Evolutionary conservation across 2,329 filamentous ascomycete species (phyloP), one percentile per base, ranked within the genome.

Genomic region (Calcarisporium arbuscula): DNA sequence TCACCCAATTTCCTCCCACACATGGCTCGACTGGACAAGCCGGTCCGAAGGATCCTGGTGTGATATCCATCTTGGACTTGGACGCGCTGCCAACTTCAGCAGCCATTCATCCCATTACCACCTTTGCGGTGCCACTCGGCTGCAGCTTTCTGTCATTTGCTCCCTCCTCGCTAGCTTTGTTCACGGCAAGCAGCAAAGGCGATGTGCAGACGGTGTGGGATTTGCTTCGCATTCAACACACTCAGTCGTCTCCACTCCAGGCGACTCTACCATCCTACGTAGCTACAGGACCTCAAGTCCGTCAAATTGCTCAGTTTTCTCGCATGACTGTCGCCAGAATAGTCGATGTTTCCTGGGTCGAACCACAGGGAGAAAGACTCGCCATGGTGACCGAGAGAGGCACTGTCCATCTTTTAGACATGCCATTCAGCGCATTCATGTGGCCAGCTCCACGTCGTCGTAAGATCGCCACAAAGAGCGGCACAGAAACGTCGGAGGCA

Each of bases 331-430:
- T 90, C 31, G 87, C 92, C 4, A 84, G 85, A 35, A 86, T 96
- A 36, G 76, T 95, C 16, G 90, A 95, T 51, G 85, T 95, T 27
- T 78, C 80, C 4, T 98, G 92, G 92, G 82, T 83, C 2, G 74
- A 77, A 35, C 85, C 85, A 4, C 80, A 81, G 36, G 86, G 85
- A 16, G 85, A 94, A 53, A 81, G 85, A 39, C 65, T 94, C 25
- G 90, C 89, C 2, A 80, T 98, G 62, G 79, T 95, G 18, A 96
- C 92, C 1, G 87, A 94, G 51, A 85, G 89, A 47, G 88, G 90
- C n/a, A 98, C 92, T 8, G 80, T 95, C 9, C 92, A 98, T 60
- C 75, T 96, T 28, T 81, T 95, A 44, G 85, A 95, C 46, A 76
- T 96, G 58, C 87, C 88, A 8, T 71, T 77, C 29, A 84, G 78